A percentile compares a stretch with the other conserved stretches of the same genome.
These are phyloP conservation scores for Rhypophila decipiens DNA, from an alignment of 495 filamentous ascomycete genomes.

Conservation along the genomic window DNA sequence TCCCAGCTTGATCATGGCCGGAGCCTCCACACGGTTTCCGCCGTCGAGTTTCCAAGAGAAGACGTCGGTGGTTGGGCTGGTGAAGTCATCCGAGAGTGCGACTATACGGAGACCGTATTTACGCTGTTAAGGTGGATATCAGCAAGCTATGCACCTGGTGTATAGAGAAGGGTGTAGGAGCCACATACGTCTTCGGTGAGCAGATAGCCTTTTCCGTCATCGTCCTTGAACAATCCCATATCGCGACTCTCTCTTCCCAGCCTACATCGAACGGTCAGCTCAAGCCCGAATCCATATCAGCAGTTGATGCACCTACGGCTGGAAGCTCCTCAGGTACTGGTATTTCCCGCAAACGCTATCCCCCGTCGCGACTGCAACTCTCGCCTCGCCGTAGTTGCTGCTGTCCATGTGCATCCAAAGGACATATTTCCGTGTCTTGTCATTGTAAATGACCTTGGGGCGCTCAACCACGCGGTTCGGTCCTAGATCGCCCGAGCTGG, in stretches of 20 bases:
- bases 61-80: constrained; percentile 22
- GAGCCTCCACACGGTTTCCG: constrained; percentile 33
- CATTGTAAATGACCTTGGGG: constrained; percentile 59
- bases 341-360: constrained; percentile 55
- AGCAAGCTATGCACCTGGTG: not conserved
- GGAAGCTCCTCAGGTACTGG: constrained; percentile 21
- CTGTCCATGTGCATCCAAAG: constrained; percentile 64
- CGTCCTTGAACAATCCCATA: constrained; percentile 56
- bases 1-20: constrained; percentile 33
- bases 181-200: constrained; percentile 52
- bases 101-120: constrained; percentile 49
- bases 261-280: not conserved
- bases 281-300: not conserved
- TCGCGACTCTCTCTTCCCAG: constrained; percentile 38
- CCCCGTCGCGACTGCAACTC: constrained; percentile 55
- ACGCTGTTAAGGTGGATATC: constrained; percentile 20
- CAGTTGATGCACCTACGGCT: constrained; percentile 11
- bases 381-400: constrained; percentile 56
- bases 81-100: constrained; percentile 41
- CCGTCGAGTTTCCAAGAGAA: constrained; percentile 18
- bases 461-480: constrained; percentile 57
- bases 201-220: constrained; percentile 56
- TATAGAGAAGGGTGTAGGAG: constrained; percentile 9
- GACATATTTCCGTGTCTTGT: constrained; percentile 46
- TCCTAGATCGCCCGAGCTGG: constrained; percentile 50